Evolutionary conservation across 2,329 filamentous ascomycete species (phyloP), one percentile per base, ranked within the genome.

Genomic region (Aspergillus glaucus): DNA sequence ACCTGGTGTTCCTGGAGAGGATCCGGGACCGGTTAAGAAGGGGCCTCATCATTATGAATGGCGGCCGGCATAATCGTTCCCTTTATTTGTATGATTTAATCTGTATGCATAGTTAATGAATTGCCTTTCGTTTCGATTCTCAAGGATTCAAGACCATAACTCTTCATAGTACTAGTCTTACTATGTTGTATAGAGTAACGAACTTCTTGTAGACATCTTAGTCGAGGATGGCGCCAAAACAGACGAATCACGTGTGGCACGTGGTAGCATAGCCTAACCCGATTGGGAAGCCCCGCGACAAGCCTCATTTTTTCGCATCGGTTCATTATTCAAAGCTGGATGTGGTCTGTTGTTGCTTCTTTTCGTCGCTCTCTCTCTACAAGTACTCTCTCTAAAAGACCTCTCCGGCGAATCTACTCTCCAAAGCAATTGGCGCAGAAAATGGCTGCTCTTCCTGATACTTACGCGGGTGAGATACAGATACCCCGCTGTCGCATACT

Each of bases 21-120:
- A 72, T 44, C 68, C 75, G 2, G 75, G 77, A 1, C 66, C 73
- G 50, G 74, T 79, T 2, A 68, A 67, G 52, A 81, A 78, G 54
- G 82, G 82, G 2, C 75, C 77, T 55, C 75, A 82, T 63, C 81
- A 84, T 59, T 84, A 79, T 58, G 82, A 86, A 63, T 86, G 82
- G 82, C 69, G 70, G 49, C 68, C 69, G 4, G 75, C 74, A 10
- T 66, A 51, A 22, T 30, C 10, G 43, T 44, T 17, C 8, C 14
- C 34, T 7, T 28, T 17, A 9, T 28, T 19, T n/a, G n/a, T 40
- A 17, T 15, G 22, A 8, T 22, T 43, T 42, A 42, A 19, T 14
- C 12, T 26, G 14, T 43, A 26, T n/a, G 15, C 22, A 43, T 43
- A n/a, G 32, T 17, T 41, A 22, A 21, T 24, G 19, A 30, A 40